Percentiles rank a stretch among this genome's conserved stretches.
phyloP scores from a whole-genome alignment of 1,284 basidiomycete genomes.

The Golubevia sp. region DNA sequence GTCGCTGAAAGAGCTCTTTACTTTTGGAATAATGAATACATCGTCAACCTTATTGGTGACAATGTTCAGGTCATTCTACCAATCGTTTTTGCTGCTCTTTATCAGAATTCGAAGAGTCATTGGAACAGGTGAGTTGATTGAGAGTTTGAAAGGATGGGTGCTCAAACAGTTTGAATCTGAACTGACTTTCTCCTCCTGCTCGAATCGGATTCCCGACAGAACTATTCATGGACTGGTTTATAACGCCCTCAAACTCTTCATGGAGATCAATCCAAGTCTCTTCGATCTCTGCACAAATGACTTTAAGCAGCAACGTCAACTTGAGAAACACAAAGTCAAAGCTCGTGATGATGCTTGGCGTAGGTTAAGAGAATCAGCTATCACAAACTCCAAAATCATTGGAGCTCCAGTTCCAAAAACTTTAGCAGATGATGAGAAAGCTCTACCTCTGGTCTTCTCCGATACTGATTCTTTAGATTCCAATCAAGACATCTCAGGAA shows the following conservation, averaged over 20 bases:
- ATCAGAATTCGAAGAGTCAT: slow-evolving; percentile 93
- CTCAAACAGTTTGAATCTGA: background rate
- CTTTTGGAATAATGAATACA: slow-evolving; percentile 86
- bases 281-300: slow-evolving; percentile 94
- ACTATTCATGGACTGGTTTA: slow-evolving; percentile 99
- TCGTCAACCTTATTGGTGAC: slow-evolving; percentile 98
- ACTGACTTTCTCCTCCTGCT: slow-evolving; percentile 12
- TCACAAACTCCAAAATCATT: slow-evolving; percentile 42
- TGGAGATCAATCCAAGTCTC: slow-evolving; percentile 96
- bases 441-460: slow-evolving; percentile 31
- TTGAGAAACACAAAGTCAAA: slow-evolving; percentile 41
- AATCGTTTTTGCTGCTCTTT: slow-evolving; percentile 96
- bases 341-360: slow-evolving; percentile 54
- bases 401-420: slow-evolving; percentile 37
- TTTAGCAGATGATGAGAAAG: slow-evolving; percentile 36
- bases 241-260: slow-evolving; percentile 96
- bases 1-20: slow-evolving; percentile 63
- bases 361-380: slow-evolving; percentile 39
- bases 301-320: slow-evolving; percentile 82
- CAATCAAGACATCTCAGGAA: slow-evolving; percentile 22
- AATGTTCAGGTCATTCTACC: slow-evolving; percentile 88
- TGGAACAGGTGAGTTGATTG: slow-evolving; percentile 85
- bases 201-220: slow-evolving; percentile 63
- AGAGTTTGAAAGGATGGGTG: background rate
- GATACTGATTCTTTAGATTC: slow-evolving; percentile 34